These are phyloP conservation scores for Venturia pyrina DNA, from an alignment of 2,329 filamentous ascomycete species.

Conservation along the genomic window DNA sequence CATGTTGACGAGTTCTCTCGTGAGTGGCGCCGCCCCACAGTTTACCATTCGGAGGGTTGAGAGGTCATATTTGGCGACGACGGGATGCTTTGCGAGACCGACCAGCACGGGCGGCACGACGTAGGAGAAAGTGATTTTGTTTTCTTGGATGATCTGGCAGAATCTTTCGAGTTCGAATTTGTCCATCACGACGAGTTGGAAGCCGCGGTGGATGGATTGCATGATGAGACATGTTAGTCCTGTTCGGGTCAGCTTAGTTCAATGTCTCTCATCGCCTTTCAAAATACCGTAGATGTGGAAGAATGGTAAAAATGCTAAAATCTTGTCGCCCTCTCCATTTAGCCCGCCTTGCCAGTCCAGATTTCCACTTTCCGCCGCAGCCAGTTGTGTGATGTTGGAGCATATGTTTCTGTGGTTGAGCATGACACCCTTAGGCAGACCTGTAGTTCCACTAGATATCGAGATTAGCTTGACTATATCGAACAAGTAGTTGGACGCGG, in stretches of 20 bases:
- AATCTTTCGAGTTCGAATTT: constrained; percentile 76
- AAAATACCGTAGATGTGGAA: constrained; percentile 27
- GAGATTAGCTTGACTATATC: neutral
- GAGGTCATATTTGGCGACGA: constrained; percentile 72
- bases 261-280: constrained; percentile 46
- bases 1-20: constrained; percentile 65
- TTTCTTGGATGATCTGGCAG: constrained; percentile 65
- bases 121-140: constrained; percentile 67
- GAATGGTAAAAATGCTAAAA: constrained; percentile 12
- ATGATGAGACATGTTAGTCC: constrained; percentile 66
- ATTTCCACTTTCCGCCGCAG: constrained; percentile 35
- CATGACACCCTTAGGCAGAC: constrained; percentile 84
- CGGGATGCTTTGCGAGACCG: constrained; percentile 66
- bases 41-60: constrained; percentile 73
- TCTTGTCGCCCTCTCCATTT: constrained; percentile 24
- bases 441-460: constrained; percentile 71
- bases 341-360: constrained; percentile 48
- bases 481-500: neutral
- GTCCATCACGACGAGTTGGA: constrained; percentile 59
- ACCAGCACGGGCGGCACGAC: constrained; percentile 79
- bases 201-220: constrained; percentile 54
- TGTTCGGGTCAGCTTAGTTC: constrained; percentile 27
- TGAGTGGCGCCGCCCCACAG: constrained; percentile 77
- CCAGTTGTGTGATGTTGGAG: constrained; percentile 47
- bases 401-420: constrained; percentile 76